These are phyloP conservation scores for Grosmannia clavigera DNA, from an alignment of 2,329 filamentous ascomycete species.

Conservation along the genomic window DNA sequence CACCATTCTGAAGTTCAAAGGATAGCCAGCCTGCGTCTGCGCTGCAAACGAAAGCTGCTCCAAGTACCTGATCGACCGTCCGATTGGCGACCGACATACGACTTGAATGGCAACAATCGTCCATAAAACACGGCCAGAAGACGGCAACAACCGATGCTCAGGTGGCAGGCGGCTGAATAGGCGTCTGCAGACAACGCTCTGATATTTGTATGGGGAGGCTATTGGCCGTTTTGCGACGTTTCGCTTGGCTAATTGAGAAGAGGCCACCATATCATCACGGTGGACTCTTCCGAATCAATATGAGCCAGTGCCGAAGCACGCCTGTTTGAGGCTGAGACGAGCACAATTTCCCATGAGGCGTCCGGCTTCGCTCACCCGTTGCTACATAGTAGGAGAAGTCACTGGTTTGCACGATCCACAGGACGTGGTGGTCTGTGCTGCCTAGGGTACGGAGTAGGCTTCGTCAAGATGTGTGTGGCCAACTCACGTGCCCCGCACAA, in stretches of 20 bases:
- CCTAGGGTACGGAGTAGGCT: not conserved
- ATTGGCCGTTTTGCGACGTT: not conserved
- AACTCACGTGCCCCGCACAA: not conserved
- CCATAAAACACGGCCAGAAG: too few relatives aligned
- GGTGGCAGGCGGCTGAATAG: too few relatives aligned
- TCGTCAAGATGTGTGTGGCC: not conserved
- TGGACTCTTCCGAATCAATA: not conserved
- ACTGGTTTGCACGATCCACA: too few relatives aligned
- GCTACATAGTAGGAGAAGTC: too few relatives aligned
- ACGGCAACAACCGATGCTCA: too few relatives aligned
- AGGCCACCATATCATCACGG: not conserved
- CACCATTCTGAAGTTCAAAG: conserved; percentile 55
- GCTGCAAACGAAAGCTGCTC: not conserved
- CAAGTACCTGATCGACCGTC: not conserved
- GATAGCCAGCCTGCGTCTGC: conserved; percentile 28
- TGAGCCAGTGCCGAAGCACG: not conserved
- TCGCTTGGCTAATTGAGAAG: not conserved
- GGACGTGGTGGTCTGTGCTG: not conserved
- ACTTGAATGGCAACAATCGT: not conserved
- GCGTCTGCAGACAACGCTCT: too few relatives aligned
- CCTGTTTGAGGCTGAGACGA: not conserved
- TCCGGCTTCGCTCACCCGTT: not conserved
- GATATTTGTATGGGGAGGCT: too few relatives aligned
- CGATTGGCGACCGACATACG: too few relatives aligned
- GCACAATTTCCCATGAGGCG: not conserved